Evolutionary conservation across 176 grass and related monocot species (phyloP).

Genomic region (Pharus latifolius): DNA sequence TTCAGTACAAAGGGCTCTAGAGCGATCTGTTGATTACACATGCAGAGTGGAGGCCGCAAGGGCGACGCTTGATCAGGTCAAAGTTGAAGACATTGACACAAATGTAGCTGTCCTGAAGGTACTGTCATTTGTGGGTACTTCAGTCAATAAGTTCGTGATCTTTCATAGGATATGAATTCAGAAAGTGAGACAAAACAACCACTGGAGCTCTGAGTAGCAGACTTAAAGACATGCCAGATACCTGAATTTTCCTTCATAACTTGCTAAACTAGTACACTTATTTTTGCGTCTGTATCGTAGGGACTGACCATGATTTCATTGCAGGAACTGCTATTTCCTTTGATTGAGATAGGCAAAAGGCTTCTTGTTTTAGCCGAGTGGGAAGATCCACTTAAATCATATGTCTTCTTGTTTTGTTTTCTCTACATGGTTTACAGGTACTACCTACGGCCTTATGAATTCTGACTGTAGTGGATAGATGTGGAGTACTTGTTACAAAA

Average conservation of each 20-base stretch:
- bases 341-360: slow-evolving; percentile 64
- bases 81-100: slow-evolving; percentile 77
- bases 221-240: not conserved
- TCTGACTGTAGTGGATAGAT: no score
- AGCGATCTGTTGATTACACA: slow-evolving; percentile 60
- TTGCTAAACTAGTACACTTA: not conserved
- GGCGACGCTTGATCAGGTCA: slow-evolving; percentile 72
- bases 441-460: no score
- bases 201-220: not conserved
- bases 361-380: slow-evolving; percentile 58
- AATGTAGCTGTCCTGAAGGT: slow-evolving; percentile 83
- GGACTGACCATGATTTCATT: not conserved
- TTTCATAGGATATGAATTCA: not conserved
- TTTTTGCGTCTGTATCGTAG: not conserved
- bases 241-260: not conserved
- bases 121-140: not conserved
- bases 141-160: no score
- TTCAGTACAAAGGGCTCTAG: slow-evolving; percentile 63
- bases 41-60: slow-evolving; percentile 53
- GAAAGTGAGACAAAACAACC: not conserved
- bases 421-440: slow-evolving; percentile 75
- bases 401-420: slow-evolving; percentile 55
- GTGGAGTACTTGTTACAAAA: not conserved
- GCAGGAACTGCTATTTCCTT: slow-evolving; percentile 89
- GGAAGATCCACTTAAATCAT: slow-evolving; percentile 83